Conservation (phyloP, 1,139 yeast genomes). For the Petasospora fabianii region DNA sequence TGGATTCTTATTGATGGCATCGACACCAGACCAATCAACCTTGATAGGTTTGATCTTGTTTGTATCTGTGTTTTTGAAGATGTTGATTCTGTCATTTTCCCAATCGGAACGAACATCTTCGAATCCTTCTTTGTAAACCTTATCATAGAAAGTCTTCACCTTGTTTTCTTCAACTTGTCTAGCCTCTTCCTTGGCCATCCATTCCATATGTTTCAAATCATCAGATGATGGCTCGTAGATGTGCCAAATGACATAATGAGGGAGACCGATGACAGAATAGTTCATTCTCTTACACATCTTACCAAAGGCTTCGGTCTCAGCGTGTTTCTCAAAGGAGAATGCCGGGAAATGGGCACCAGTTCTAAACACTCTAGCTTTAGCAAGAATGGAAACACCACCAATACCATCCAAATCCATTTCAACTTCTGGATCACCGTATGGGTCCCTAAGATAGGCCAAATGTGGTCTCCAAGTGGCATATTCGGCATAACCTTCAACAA, state of each 20-base stretch:
- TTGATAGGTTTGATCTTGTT: constrained; percentile 40
- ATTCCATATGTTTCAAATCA: constrained; percentile 44
- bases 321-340: constrained; percentile 38
- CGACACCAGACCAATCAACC: constrained; percentile 70
- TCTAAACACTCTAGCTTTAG: constrained; percentile 35
- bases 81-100: constrained; percentile 37
- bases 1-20: constrained; percentile 31
- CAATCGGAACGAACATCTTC: constrained; percentile 36
- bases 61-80: constrained; percentile 68
- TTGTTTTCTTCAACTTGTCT: constrained; percentile 34
- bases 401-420: constrained; percentile 40
- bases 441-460: constrained; percentile 38
- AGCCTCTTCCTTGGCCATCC: constrained; percentile 43
- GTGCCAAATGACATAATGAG: constrained; percentile 43
- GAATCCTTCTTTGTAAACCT: constrained; percentile 36
- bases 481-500: constrained; percentile 40
- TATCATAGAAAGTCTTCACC: constrained; percentile 33
- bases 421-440: constrained; percentile 39
- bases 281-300: constrained; percentile 38
- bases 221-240: constrained; percentile 42
- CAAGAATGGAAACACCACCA: constrained; percentile 40
- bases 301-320: constrained; percentile 42
- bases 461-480: constrained; percentile 43
- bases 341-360: constrained; percentile 40
- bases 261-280: constrained; percentile 36